Conservation (phyloP, 2,329 filamentous ascomycete species). For the Pyrenophora tritici-repentis region DNA sequence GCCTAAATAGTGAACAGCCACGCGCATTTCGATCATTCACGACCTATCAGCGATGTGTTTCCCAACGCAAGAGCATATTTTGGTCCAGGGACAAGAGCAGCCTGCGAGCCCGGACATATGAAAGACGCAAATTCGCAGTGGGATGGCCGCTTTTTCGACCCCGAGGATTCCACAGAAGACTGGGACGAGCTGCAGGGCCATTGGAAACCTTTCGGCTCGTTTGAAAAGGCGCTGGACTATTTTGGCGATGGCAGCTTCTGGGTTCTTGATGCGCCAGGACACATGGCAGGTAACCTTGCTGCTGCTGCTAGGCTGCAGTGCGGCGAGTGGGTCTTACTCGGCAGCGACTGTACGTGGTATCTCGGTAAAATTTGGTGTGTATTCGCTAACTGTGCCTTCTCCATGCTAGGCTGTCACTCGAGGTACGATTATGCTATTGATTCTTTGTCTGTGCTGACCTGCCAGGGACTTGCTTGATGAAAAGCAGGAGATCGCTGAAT, state of each 20-base stretch:
- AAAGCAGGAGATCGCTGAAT: conserved; percentile 33
- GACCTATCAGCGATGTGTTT: conserved; percentile 36
- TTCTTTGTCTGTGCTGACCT: conserved; percentile 2
- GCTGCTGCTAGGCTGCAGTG: conserved; percentile 32
- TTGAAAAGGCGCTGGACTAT: conserved; percentile 44
- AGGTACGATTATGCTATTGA: conserved; percentile 20
- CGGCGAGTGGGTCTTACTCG: conserved; percentile 41
- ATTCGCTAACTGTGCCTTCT: neutral
- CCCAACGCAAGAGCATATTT: conserved; percentile 39
- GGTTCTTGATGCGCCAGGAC: conserved; percentile 47
- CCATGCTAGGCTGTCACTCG: conserved; percentile 32
- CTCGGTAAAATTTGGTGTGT: neutral
- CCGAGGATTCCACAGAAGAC: conserved; percentile 32
- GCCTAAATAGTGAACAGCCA: conserved; percentile 26
- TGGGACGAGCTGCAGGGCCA: conserved; percentile 34
- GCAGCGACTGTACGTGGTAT: conserved; percentile 33
- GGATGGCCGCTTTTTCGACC: conserved; percentile 44
- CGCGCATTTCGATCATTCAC: conserved; percentile 43
- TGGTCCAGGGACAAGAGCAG: conserved; percentile 35
- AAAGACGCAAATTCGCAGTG: conserved; percentile 33
- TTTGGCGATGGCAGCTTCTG: conserved; percentile 50
- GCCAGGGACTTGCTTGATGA: conserved; percentile 37
- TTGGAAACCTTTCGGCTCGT: conserved; percentile 44
- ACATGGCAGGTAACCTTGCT: conserved; percentile 49
- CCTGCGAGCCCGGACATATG: conserved; percentile 40